Base-by-base conservation (phyloP, 345 rosid species). In the Boechera divaricarpa region DNA sequence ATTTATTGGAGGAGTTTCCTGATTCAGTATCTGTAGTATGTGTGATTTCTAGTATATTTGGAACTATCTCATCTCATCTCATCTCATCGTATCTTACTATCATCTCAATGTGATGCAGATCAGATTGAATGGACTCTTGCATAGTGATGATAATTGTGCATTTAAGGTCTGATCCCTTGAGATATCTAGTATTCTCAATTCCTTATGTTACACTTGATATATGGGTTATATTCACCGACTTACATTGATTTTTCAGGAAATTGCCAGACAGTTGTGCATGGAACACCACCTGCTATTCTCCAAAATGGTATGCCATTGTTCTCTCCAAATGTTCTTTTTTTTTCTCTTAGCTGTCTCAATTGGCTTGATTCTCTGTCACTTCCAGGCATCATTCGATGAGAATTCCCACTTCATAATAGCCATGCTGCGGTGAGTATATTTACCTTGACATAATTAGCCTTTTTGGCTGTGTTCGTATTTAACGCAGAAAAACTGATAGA, bases 371-470 rank as follows among this genome's bases (percentile, higher is more conserved):
- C 31, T 63, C 48, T 15, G 8, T 63, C 63, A 73, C 79, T 83
- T 82, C 55, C 73, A 95, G 98, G 97, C 98, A 75, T 95, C 98
- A 45, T 90, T 83, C 82, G 96, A 92, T 82, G 99, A 95, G 75
- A 92, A 92, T 81, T 86, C 94, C 2, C 91, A 95, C 60, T 95
- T 92, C 87, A 83, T 89, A 79, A 71, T 92, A 78, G 91, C 91
- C 69, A 86, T 91, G 97, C 72, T 92, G 70, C 83, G 88, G 99
- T 91, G 55, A 83, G 91, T 80, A 31, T 32, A 36, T 53, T 32
- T 35, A 44, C 29, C 60, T 67, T 74, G 1, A 21, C 42, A 12
- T 59, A 6, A 13, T 75, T 5, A 38, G 24, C 59, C 74, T 57
- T 57, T 76, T 41, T 10, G 18, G 18, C 44, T 53, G 6, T 63